These are phyloP conservation scores for Allium fistulosum DNA, from an alignment of 106 monocot genomes.

Conservation along the genomic window DNA sequence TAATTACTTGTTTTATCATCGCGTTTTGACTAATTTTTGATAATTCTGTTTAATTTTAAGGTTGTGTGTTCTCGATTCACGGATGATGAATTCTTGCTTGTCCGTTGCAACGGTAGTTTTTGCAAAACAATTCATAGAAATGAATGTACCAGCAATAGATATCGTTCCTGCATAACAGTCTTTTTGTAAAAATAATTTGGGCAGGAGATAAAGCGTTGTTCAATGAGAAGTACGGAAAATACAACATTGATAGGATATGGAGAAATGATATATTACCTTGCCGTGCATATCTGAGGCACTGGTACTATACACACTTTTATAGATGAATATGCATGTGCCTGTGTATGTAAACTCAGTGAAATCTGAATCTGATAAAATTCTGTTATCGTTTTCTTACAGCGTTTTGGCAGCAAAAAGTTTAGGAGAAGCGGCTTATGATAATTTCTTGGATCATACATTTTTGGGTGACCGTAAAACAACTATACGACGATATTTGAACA, in stretches of 20 bases:
- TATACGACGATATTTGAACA: background rate
- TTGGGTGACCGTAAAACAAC: conserved; percentile 32
- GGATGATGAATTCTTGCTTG: conserved; percentile 71
- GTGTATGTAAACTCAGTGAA: too few relatives aligned
- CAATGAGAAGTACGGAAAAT: conserved; percentile 63
- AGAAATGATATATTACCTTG: conserved; percentile 89
- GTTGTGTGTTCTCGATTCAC: conserved; percentile 84
- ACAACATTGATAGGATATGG: conserved; percentile 92
- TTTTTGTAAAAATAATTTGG: background rate
- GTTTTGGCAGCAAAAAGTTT: conserved; percentile 83
- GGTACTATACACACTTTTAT: conserved; percentile 21
- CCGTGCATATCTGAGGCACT: conserved; percentile 86
- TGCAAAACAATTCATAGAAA: too few relatives aligned
- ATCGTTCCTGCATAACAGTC: too few relatives aligned
- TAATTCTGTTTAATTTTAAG: conserved; percentile 18
- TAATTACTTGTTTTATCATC: too few relatives aligned
- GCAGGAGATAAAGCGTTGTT: conserved; percentile 58
- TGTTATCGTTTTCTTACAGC: conserved; percentile 19
- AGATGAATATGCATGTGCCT: too few relatives aligned
- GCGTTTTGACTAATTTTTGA: background rate
- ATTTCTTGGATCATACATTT: conserved; percentile 84
- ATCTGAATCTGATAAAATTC: too few relatives aligned
- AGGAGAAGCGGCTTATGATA: conserved; percentile 46
- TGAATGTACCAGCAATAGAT: too few relatives aligned
- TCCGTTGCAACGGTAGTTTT: conserved; percentile 75